phyloP scores from a whole-genome alignment of 768 basidiomycete species.

The Lentinus tigrinus region DNA sequence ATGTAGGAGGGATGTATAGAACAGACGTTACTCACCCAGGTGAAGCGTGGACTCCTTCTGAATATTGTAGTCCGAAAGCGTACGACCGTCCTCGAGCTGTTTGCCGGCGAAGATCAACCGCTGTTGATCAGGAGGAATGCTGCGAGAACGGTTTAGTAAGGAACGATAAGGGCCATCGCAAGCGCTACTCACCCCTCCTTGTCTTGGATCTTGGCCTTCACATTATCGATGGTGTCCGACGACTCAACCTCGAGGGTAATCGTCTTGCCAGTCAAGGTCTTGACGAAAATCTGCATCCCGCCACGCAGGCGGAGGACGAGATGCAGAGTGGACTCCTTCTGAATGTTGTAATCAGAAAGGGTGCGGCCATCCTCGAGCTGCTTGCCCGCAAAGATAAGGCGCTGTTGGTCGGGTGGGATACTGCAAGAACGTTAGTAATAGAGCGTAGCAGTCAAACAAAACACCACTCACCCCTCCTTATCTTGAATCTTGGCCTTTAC shows the following conservation, averaged over 20 bases:
- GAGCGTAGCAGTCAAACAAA: not conserved
- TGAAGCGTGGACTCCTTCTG: conserved; percentile 88
- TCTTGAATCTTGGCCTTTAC: conserved; percentile 85
- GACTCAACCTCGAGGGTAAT: conserved; percentile 91
- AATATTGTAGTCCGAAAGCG: conserved; percentile 87
- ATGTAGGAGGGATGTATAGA: not conserved
- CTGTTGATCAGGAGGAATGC: conserved; percentile 85
- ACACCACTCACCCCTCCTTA: conserved; percentile 54
- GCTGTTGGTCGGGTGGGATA: conserved; percentile 88
- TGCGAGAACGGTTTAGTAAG: too few species aligned
- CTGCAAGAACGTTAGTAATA: not conserved
- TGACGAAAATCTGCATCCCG: conserved; percentile 85
- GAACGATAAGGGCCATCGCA: too few species aligned
- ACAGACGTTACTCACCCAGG: conserved; percentile 33
- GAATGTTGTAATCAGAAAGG: conserved; percentile 87
- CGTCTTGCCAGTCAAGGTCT: conserved; percentile 86
- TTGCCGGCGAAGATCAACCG: conserved; percentile 92
- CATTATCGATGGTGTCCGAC: conserved; percentile 84
- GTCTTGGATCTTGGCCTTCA: conserved; percentile 91
- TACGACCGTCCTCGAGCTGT: conserved; percentile 89
- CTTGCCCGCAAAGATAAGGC: conserved; percentile 95
- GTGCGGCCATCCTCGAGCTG: conserved; percentile 94
- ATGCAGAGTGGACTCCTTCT: conserved; percentile 94
- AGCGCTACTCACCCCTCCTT: too few species aligned
- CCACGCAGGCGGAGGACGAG: conserved; percentile 89